Percentiles rank a stretch among this genome's conserved stretches.
These are phyloP conservation scores for Lachancea lanzarotensis DNA, from an alignment of 805 yeast species.

Conservation along the genomic window DNA sequence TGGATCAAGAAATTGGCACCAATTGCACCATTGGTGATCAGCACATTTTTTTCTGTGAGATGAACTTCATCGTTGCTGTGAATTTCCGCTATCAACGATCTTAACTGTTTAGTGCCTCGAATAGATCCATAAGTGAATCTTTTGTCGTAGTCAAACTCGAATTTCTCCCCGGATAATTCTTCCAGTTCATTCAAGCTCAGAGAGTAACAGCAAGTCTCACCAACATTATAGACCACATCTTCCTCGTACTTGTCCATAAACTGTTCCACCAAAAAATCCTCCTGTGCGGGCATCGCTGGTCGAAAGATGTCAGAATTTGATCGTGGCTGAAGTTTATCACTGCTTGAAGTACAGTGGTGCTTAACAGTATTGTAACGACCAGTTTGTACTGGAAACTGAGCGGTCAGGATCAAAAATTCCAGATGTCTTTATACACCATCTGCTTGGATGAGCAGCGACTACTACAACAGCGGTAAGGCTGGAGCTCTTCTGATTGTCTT, in stretches of 20 bases:
- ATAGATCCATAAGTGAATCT: constrained; percentile 43
- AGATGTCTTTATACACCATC: too few relatives aligned
- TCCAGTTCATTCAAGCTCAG: constrained; percentile 37
- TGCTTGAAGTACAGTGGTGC: too few relatives aligned
- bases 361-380: too few relatives aligned
- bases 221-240: constrained; percentile 37
- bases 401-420: too few relatives aligned
- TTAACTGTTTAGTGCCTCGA: constrained; percentile 38
- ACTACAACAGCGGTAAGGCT: too few relatives aligned
- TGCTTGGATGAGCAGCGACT: too few relatives aligned
- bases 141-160: constrained; percentile 20
- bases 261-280: constrained; percentile 45
- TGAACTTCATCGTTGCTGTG: constrained; percentile 26
- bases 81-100: constrained; percentile 33
- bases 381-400: too few relatives aligned
- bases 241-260: constrained; percentile 48
- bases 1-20: constrained; percentile 46
- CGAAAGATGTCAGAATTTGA: too few relatives aligned
- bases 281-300: constrained; percentile 39
- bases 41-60: constrained; percentile 34
- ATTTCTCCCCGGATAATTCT: constrained; percentile 24
- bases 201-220: constrained; percentile 48
- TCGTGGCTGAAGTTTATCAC: too few relatives aligned
- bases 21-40: constrained; percentile 50
- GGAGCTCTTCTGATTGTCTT: too few relatives aligned